Evolutionary conservation across 2,329 filamentous ascomycete species (phyloP).

Genomic region (Colletotrichum eleusines): DNA sequence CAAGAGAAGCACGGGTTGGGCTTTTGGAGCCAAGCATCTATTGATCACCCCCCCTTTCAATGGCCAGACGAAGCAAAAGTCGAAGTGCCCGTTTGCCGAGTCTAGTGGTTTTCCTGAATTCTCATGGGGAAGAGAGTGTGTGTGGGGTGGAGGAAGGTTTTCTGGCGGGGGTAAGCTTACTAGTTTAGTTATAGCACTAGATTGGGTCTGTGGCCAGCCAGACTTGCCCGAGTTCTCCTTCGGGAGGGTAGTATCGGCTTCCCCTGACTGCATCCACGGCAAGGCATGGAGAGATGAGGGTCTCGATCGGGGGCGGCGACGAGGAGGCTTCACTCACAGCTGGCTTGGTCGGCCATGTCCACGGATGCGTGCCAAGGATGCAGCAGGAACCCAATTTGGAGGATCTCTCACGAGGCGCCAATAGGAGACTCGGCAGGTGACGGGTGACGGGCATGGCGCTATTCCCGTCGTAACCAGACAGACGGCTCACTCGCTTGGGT

Average conservation of each 20-base stretch:
- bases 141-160: conserved; percentile 15
- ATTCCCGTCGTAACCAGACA: conserved; percentile 23
- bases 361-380: conserved; percentile 20
- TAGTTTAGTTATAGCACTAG: background rate
- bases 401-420: conserved; percentile 25
- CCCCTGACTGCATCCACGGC: background rate
- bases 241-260: background rate
- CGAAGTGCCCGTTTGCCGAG: background rate
- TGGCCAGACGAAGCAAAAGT: conserved; percentile 25
- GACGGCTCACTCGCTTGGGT: conserved; percentile 1
- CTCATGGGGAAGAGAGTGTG: background rate
- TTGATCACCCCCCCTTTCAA: background rate
- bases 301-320: background rate
- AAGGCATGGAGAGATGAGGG: background rate
- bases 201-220: conserved; percentile 14
- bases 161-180: background rate
- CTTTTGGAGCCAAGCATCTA: background rate
- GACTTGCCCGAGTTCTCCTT: background rate
- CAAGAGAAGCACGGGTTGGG: conserved; percentile 16
- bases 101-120: background rate
- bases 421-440: conserved; percentile 35
- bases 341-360: conserved; percentile 1
- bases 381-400: conserved; percentile 1
- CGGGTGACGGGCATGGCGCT: conserved; percentile 4
- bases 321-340: background rate